A percentile compares a stretch with the other conserved stretches of the same genome.
phyloP scores from a whole-genome alignment of 768 basidiomycete species.

The Phanerodontia chrysosporium region DNA sequence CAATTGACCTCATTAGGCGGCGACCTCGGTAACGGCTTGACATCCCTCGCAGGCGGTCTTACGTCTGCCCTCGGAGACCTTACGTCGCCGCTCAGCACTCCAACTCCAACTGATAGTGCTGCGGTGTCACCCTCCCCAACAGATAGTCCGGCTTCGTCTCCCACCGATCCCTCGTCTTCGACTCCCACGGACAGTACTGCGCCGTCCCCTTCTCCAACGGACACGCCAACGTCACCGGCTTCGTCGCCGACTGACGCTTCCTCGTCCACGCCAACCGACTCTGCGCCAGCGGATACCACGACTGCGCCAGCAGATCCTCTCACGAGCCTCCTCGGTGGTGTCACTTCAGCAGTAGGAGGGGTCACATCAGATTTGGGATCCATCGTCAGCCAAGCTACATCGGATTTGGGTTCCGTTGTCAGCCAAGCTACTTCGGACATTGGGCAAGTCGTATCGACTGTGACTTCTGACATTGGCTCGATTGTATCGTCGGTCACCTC shows the following conservation, averaged over 20 bases:
- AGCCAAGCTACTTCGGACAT: not conserved
- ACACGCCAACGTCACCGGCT: not conserved
- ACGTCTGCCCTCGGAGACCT: not conserved
- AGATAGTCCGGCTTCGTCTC: not conserved
- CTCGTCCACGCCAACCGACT: not conserved
- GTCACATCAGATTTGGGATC: constrained; percentile 3
- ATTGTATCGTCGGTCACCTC: not conserved
- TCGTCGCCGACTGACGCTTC: not conserved
- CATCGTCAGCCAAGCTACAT: not conserved
- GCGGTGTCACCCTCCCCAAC: not conserved
- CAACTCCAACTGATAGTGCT: not conserved
- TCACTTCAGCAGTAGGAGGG: constrained; percentile 12
- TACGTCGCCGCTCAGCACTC: not conserved
- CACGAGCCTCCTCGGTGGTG: constrained; percentile 16
- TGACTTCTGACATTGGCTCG: not conserved
- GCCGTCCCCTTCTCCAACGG: not conserved
- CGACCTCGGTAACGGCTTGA: not conserved
- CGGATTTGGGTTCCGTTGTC: not conserved
- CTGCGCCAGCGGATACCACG: not conserved
- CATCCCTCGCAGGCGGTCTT: not conserved
- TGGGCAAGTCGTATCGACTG: not conserved
- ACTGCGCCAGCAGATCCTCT: constrained; percentile 4
- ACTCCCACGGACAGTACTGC: constrained; percentile 1
- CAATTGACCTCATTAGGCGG: not conserved
- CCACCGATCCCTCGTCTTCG: not conserved